Evolutionary conservation across 345 rosid genomes (phyloP), one percentile per base, ranked within the genome.

Genomic region (Acer yangbiense): DNA sequence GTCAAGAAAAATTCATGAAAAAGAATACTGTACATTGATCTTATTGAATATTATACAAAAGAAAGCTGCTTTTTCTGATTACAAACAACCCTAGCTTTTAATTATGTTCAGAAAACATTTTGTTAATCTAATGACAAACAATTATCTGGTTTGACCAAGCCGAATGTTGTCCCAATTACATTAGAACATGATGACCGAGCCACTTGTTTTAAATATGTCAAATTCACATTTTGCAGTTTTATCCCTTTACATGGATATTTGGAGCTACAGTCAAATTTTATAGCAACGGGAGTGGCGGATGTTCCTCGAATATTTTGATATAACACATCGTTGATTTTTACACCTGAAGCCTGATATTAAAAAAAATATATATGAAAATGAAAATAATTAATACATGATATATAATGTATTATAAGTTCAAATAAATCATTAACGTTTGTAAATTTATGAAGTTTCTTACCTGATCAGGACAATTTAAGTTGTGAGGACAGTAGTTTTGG

Each of bases 401-500:
- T 41, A 6, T 41, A 1, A 5, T 41, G 43, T 41, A 41, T 41
- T 29, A 29, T 29, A 29, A 29, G 32, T 29, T 29, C 32, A 29
- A 29, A 29, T 29, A 29, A 29, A 29, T 29, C 32, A 29, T 29
- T 29, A 2, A 29, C 0, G 32, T 29, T 29, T 29, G 32, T 29
- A 29, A 29, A 29, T 29, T 29, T 29, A 29, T 29, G 32, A 48
- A 48, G 13, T 2, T 20, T 20, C 27, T 55, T n/a, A 35, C 74
- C 54, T 23, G 13, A 57, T 12, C 23, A 3, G 91, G 92, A 50
- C 93, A 90, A 60, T 54, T 77, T 54, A 69, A 3, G 62, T 84
- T 79, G 65, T 86, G 81, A 43, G 89, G 92, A 62, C 92, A 92
- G 74, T 88, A 92, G 44, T 92, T 82, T 48, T 92, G 91, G 58